These are phyloP conservation scores for Metschnikowia shivogae DNA, from an alignment of 805 yeast species.

Conservation along the genomic window DNA sequence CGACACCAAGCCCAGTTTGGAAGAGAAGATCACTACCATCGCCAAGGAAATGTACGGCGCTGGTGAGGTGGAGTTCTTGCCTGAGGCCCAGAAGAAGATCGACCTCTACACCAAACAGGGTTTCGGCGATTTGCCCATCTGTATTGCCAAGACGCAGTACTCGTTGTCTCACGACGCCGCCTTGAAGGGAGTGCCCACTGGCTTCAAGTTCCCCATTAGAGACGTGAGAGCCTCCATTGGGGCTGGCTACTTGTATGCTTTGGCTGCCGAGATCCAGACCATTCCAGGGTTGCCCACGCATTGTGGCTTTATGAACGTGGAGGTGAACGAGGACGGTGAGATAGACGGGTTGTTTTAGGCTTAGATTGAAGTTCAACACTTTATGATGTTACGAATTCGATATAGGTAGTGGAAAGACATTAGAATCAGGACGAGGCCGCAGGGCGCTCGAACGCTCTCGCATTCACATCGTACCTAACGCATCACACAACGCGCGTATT, in stretches of 20 bases:
- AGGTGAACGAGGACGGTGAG: slow-evolving; percentile 74
- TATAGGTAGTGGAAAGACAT: not conserved
- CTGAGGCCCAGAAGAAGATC: slow-evolving; percentile 66
- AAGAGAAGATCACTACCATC: slow-evolving; percentile 61
- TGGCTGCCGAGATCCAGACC: slow-evolving; percentile 83
- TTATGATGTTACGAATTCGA: slow-evolving; percentile 18
- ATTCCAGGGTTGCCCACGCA: slow-evolving; percentile 85
- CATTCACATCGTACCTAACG: not conserved
- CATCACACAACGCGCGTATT: no score
- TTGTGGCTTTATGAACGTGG: slow-evolving; percentile 84
- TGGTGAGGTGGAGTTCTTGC: slow-evolving; percentile 61
- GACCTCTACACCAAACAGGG: slow-evolving; percentile 69
- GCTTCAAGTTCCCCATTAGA: slow-evolving; percentile 74
- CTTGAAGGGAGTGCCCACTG: slow-evolving; percentile 79
- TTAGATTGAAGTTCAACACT: slow-evolving; percentile 20
- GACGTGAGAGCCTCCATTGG: slow-evolving; percentile 76
- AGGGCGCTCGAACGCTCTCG: not conserved
- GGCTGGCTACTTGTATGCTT: slow-evolving; percentile 80
- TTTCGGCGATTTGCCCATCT: slow-evolving; percentile 71
- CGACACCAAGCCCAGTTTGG: slow-evolving; percentile 50
- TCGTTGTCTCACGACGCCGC: slow-evolving; percentile 80
- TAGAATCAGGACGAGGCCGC: no score
- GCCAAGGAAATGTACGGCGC: slow-evolving; percentile 81
- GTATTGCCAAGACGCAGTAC: slow-evolving; percentile 84
- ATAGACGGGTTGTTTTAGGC: slow-evolving; percentile 70